phyloP scores from a whole-genome alignment of 1,284 basidiomycete genomes.

The Pulveroboletus sp. region DNA sequence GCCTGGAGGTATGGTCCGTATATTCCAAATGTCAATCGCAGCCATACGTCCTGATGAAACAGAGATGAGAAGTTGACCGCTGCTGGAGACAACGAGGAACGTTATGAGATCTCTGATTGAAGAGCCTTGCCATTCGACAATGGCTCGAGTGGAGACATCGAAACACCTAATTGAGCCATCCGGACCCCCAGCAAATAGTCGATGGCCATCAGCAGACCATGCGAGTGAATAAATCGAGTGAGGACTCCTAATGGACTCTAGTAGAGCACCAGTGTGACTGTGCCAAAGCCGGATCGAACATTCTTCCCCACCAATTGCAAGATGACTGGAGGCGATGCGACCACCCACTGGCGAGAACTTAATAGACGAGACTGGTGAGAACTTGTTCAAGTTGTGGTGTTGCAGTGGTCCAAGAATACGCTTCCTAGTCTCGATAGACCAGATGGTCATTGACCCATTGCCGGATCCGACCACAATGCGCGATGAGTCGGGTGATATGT shows the following conservation, averaged over 20 bases:
- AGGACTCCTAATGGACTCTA: not conserved
- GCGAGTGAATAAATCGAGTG: slow-evolving; percentile 7
- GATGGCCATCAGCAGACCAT: slow-evolving; percentile 13
- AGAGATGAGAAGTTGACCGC: slow-evolving; percentile 11
- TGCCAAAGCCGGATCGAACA: slow-evolving; percentile 14
- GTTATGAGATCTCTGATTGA: slow-evolving; percentile 5
- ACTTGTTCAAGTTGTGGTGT: not conserved
- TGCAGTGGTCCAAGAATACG: not conserved
- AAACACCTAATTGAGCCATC: slow-evolving; percentile 8
- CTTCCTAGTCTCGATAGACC: not conserved
- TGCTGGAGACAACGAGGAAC: slow-evolving; percentile 4
- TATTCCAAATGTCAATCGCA: slow-evolving; percentile 18
- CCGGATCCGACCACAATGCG: slow-evolving; percentile 3
- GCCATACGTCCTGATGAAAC: slow-evolving; percentile 8
- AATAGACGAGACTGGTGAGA: slow-evolving; percentile 12
- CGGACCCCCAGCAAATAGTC: slow-evolving; percentile 6
- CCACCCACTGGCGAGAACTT: slow-evolving; percentile 20
- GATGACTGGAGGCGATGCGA: slow-evolving; percentile 8
- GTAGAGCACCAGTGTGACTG: slow-evolving; percentile 2
- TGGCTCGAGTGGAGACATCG: not conserved
- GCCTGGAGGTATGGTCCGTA: not conserved
- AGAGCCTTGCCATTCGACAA: not conserved
- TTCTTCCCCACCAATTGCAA: not conserved
- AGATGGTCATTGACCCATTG: slow-evolving; percentile 26
- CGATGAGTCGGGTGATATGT: slow-evolving; percentile 11